Evolutionary conservation across 208 protist genomes (phyloP).

Genomic region (Vickermania ingenoplastis): DNA sequence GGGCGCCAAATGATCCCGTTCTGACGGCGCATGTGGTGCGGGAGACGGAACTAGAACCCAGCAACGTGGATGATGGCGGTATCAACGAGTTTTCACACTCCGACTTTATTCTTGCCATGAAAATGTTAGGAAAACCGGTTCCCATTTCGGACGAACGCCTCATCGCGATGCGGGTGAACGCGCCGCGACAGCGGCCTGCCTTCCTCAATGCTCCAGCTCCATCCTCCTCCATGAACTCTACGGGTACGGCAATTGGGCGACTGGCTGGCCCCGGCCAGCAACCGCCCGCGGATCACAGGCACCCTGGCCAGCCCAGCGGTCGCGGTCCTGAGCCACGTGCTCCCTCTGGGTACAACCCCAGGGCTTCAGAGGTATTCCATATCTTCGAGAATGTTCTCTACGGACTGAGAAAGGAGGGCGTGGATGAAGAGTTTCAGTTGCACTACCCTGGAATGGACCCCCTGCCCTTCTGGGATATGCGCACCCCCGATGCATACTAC

Average conservation of each 20-base stretch:
- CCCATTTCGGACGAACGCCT: constrained; percentile 53
- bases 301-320: not conserved
- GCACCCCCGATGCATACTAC: constrained; percentile 24
- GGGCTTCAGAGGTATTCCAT: constrained; percentile 33
- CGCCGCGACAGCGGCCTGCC: constrained; percentile 45
- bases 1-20: constrained; percentile 25
- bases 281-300: not conserved
- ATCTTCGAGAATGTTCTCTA: constrained; percentile 39
- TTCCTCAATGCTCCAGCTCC: constrained; percentile 33
- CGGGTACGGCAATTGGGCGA: too few relatives aligned
- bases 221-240: not conserved
- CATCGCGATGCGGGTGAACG: constrained; percentile 38
- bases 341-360: constrained; percentile 43
- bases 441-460: constrained; percentile 47
- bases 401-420: constrained; percentile 41
- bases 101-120: constrained; percentile 68
- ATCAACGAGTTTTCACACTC: constrained; percentile 74
- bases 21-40: constrained; percentile 52
- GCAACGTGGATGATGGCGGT: constrained; percentile 49
- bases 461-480: constrained; percentile 69
- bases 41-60: constrained; percentile 36
- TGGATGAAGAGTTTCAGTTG: constrained; percentile 41
- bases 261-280: not conserved
- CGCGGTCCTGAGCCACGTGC: constrained; percentile 3
- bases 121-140: constrained; percentile 66